A percentile compares a stretch with the other conserved stretches of the same genome.
phyloP scores from a whole-genome alignment of 768 basidiomycete species.

The Dendrothele bispora region DNA sequence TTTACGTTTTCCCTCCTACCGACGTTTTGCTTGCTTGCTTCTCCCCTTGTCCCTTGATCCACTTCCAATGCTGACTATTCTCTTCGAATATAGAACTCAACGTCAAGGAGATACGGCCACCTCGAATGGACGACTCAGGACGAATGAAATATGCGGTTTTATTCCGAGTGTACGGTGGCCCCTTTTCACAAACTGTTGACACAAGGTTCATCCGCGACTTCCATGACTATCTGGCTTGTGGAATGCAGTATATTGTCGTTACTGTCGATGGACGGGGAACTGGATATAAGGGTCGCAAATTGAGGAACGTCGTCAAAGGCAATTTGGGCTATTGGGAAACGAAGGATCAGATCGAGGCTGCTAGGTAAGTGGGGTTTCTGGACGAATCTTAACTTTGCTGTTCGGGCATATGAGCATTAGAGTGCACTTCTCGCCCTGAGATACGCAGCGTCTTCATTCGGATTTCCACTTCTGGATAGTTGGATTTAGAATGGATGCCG shows the following conservation, averaged over 20 bases:
- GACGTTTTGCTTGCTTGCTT: too few relatives aligned
- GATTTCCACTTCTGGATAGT: too few relatives aligned
- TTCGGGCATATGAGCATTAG: too few relatives aligned
- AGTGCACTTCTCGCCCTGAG: too few relatives aligned
- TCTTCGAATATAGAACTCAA: slow-evolving; percentile 79
- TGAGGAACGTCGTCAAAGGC: slow-evolving; percentile 86
- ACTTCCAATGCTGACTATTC: slow-evolving; percentile 22
- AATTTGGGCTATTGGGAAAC: slow-evolving; percentile 91
- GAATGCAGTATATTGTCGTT: slow-evolving; percentile 82
- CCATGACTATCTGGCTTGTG: slow-evolving; percentile 84
- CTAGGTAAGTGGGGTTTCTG: slow-evolving; percentile 53
- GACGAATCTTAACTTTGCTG: slow-evolving; percentile 7
- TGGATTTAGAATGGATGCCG: too few relatives aligned
- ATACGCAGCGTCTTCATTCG: too few relatives aligned
- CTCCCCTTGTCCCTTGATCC: slow-evolving; percentile 13
- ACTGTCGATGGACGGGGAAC: slow-evolving; percentile 93
- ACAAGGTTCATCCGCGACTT: slow-evolving; percentile 71
- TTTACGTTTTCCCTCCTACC: too few relatives aligned
- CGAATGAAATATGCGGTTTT: slow-evolving; percentile 94
- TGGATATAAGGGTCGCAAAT: slow-evolving; percentile 80
- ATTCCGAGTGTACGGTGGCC: slow-evolving; percentile 94
- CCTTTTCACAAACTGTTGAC: slow-evolving; percentile 77
- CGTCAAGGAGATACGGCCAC: slow-evolving; percentile 88
- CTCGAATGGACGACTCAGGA: slow-evolving; percentile 92
- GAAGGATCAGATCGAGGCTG: slow-evolving; percentile 85